These are phyloP conservation scores for Tagetes patula DNA, from an alignment of 129 eudicot species.

Conservation along the genomic window DNA sequence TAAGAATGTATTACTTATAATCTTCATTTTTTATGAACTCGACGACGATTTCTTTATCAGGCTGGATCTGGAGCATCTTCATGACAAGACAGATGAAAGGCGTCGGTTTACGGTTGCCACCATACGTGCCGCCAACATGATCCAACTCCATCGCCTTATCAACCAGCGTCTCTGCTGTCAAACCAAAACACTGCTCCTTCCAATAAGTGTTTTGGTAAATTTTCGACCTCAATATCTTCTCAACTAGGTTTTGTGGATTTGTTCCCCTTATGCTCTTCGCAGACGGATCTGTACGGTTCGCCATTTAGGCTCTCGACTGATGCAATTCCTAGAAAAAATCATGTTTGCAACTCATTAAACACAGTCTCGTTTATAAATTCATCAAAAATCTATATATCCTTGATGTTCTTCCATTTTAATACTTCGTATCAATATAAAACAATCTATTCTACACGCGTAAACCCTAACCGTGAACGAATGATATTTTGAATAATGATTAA, in stretches of 20 bases:
- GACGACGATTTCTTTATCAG: constrained; percentile 95
- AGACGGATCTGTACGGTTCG: constrained; percentile 94
- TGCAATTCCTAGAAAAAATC: neutral
- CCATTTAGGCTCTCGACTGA: constrained; percentile 47
- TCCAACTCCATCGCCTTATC: constrained; percentile 98
- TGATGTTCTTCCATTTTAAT: neutral
- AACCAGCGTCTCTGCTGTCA: constrained; percentile 96
- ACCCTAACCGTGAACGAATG: neutral
- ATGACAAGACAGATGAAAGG: constrained; percentile 90
- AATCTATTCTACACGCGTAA: neutral
- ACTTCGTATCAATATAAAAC: neutral
- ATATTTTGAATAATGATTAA: neutral
- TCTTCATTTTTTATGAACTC: constrained; percentile 93
- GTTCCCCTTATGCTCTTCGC: constrained; percentile 93
- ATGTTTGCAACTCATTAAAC: neutral
- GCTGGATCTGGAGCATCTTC: constrained; percentile 99
- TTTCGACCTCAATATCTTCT: constrained; percentile 83
- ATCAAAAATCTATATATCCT: neutral
- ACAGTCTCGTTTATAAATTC: neutral
- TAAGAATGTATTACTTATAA: constrained; percentile 50
- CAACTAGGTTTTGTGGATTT: constrained; percentile 87
- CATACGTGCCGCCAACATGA: constrained; percentile 87
- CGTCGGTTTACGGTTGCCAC: constrained; percentile 85
- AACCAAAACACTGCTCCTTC: constrained; percentile 99
- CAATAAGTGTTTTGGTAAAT: constrained; percentile 78